Evolutionary conservation across 2,329 filamentous ascomycete species (phyloP).

Genomic region (Cytospora paraplurivora): DNA sequence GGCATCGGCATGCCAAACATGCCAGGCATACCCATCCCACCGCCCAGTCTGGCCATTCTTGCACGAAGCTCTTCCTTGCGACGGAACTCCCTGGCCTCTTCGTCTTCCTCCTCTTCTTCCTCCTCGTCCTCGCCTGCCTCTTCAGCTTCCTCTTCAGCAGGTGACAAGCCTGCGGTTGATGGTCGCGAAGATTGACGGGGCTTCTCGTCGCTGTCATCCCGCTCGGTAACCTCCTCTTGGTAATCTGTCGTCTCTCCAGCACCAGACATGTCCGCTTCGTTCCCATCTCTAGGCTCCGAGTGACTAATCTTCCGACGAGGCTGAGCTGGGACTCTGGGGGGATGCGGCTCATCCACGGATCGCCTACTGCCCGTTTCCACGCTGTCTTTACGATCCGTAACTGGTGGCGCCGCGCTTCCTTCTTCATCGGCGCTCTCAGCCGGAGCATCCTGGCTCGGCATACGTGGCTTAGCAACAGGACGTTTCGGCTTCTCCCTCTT

Average conservation of each 20-base stretch:
- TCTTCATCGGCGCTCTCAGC: conserved; percentile 36
- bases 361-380: conserved; percentile 51
- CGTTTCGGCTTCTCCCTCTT: conserved; percentile 90
- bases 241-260: conserved; percentile 66
- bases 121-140: conserved; percentile 50
- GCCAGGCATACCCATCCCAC: conserved; percentile 93
- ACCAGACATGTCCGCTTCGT: conserved; percentile 66
- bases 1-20: conserved; percentile 81
- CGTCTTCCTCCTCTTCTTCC: conserved; percentile 78
- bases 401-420: conserved; percentile 38
- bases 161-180: conserved; percentile 42
- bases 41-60: conserved; percentile 98
- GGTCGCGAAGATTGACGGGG: conserved; percentile 44
- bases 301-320: conserved; percentile 54
- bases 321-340: conserved; percentile 44
- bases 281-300: conserved; percentile 57
- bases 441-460: conserved; percentile 49
- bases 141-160: conserved; percentile 44
- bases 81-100: conserved; percentile 83
- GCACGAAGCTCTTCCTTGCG: conserved; percentile 87
- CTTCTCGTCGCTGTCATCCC: conserved; percentile 73
- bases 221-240: conserved; percentile 62
- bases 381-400: conserved; percentile 50
- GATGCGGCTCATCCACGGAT: conserved; percentile 54
- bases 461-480: conserved; percentile 65